Conservation (phyloP, 495 filamentous ascomycete species). For the Glonium stellatum region DNA sequence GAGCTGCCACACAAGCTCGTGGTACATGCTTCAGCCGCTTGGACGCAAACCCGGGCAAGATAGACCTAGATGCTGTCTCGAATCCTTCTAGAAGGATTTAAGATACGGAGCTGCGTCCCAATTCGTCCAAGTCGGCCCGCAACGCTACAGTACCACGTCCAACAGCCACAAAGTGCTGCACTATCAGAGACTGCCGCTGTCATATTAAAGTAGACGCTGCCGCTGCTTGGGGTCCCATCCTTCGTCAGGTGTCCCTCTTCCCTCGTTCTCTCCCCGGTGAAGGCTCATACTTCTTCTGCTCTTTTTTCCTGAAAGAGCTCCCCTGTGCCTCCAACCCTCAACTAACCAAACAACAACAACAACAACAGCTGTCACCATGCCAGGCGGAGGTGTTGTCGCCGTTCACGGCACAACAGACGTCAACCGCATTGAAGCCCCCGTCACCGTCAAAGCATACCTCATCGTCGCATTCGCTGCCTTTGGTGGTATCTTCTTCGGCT, state of each 20-base stretch:
- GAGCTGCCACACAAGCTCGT: neutral
- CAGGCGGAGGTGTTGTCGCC: conserved; percentile 30
- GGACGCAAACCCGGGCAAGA: neutral
- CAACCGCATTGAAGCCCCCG: conserved; percentile 37
- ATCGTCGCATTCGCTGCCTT: conserved; percentile 40
- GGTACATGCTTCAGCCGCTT: neutral
- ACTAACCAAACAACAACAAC: neutral
- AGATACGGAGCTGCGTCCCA: conserved; percentile 14
- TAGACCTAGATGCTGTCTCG: neutral
- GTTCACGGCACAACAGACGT: conserved; percentile 33
- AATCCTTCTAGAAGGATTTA: conserved; percentile 26
- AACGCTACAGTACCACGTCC: conserved; percentile 28
- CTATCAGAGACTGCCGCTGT: conserved; percentile 23
- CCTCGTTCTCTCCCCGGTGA: conserved; percentile 10
- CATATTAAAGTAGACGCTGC: neutral
- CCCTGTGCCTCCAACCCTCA: neutral
- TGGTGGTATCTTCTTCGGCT: conserved; percentile 42
- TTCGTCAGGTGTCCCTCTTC: conserved; percentile 8
- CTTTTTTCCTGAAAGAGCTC: conserved; percentile 12
- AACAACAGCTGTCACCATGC: conserved; percentile 24
- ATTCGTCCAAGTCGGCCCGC: conserved; percentile 10
- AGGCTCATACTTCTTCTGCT: conserved; percentile 2
- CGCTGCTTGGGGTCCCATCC: neutral
- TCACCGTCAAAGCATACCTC: conserved; percentile 38
- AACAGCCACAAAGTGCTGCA: conserved; percentile 25